Base-by-base conservation (phyloP, 148 eudicot genomes). In the Rhododendron kiyosumense region DNA sequence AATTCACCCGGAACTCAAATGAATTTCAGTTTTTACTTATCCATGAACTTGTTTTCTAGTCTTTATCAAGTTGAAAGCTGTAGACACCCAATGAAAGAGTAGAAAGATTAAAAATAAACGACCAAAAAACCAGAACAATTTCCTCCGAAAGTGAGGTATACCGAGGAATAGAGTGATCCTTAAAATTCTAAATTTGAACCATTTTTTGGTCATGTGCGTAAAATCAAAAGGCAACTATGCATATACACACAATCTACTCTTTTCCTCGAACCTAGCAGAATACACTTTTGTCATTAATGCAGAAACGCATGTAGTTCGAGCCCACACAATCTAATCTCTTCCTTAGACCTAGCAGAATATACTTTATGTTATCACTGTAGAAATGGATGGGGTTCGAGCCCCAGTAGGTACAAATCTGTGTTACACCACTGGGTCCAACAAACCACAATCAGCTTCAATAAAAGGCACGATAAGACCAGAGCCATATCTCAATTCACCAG, bases 81-180 rank as follows among this genome's bases (percentile, higher is more conserved):
- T 52, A 81, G 24, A 71, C 18, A 74, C 54, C 45, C 85, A 73
- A 71, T 12, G 17, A 84, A 84, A 71, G 18, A 54, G 13, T 14
- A 36, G 38, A 36, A 36, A 38, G 43, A 38, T 38, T 32, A 38
- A 22, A 59, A 43, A 32, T 18, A 17, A 41, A n/a, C 49, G n/a
- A 46, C 7, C 76, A n/a, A 17, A 82, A 59, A 91, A 97, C 98
- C 98, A 95, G 99, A 93, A 97, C 98, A 89, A 97, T 95, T 90
- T 97, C 99, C 93, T 97, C 99, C 17, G 98, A 93, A 92, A 92
- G 90, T 0, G 94, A 85, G 54, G 95, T 94, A 89, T 98, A 95
- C 15, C 98, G 93, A 49, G 99, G 98, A 86, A 95, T 90, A 15
- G 89, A 91, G 88, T 93, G 94, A 89, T 97, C 98, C 61, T 98